Evolutionary conservation across 2,329 filamentous ascomycete genomes (phyloP).

Genomic region (Passalora sequoiae): DNA sequence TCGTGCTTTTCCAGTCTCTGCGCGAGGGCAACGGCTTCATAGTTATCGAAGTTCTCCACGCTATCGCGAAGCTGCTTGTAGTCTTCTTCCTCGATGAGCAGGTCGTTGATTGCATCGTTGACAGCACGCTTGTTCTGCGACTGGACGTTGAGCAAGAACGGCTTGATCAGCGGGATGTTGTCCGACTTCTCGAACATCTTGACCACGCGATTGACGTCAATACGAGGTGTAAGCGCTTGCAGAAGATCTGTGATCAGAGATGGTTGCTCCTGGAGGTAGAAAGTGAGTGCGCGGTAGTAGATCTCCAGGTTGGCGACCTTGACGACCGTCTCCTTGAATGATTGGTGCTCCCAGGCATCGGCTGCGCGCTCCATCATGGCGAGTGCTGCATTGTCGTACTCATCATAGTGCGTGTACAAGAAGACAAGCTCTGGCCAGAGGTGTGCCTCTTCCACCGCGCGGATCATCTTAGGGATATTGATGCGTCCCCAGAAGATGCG

Average conservation of each 20-base stretch:
- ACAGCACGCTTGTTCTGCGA: conserved; percentile 96
- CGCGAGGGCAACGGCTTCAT: conserved; percentile 89
- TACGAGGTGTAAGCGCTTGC: conserved; percentile 82
- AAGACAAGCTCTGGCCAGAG: conserved; percentile 98
- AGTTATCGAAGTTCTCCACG: conserved; percentile 98
- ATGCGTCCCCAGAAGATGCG: conserved; percentile 97
- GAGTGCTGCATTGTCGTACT: conserved; percentile 93
- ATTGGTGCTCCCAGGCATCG: conserved; percentile 98
- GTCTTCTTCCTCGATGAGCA: conserved; percentile 97
- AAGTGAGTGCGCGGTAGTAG: conserved; percentile 94
- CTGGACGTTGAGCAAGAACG: conserved; percentile 95
- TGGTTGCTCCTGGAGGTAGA: conserved; percentile 96
- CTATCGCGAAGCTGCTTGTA: conserved; percentile 98
- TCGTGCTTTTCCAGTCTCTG: conserved; percentile 94
- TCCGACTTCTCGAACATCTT: conserved; percentile 98
- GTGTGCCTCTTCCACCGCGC: conserved; percentile 86
- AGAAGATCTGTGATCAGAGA: conserved; percentile 92
- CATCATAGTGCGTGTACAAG: conserved; percentile 96
- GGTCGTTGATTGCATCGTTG: conserved; percentile 95
- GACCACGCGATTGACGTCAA: conserved; percentile 98
- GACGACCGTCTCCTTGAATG: conserved; percentile 97
- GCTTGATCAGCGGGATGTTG: conserved; percentile 96
- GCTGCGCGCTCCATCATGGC: conserved; percentile 97
- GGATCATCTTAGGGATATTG: conserved; percentile 96
- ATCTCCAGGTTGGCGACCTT: conserved; percentile 99